Conservation (phyloP, 306 rosid species). For the Cicer bijugum region DNA sequence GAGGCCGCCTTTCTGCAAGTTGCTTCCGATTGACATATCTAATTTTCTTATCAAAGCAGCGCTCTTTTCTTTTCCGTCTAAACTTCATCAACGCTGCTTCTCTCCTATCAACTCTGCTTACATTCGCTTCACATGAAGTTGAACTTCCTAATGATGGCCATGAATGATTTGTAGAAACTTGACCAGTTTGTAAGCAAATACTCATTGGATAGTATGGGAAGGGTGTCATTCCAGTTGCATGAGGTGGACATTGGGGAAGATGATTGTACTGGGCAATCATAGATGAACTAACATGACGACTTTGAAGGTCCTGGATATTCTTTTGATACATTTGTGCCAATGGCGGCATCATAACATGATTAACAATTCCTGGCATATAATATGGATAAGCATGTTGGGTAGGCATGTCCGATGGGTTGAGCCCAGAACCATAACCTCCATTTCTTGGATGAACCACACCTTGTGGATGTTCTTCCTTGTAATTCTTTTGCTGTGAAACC, state of each 20-base stretch:
- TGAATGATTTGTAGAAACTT: constrained; percentile 63
- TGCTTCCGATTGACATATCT: constrained; percentile 82
- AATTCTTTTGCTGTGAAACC: constrained; percentile 56
- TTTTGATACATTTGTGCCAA: constrained; percentile 75
- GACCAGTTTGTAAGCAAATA: constrained; percentile 76
- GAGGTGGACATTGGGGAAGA: constrained; percentile 73
- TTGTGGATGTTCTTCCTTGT: constrained; percentile 54
- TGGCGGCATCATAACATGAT: constrained; percentile 76
- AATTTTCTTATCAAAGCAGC: constrained; percentile 95
- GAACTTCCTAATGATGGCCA: constrained; percentile 79
- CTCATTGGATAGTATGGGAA: constrained; percentile 36
- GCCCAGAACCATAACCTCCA: constrained; percentile 53
- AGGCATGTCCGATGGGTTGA: constrained; percentile 56
- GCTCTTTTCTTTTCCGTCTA: constrained; percentile 94
- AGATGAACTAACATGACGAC: constrained; percentile 63
- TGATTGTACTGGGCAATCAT: constrained; percentile 77
- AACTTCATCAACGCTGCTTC: constrained; percentile 96
- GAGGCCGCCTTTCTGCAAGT: constrained; percentile 95
- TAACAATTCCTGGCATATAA: constrained; percentile 67
- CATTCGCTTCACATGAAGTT: constrained; percentile 60
- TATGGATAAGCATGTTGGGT: constrained; percentile 75
- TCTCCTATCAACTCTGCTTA: constrained; percentile 83
- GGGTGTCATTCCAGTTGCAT: constrained; percentile 71
- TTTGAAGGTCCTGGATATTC: constrained; percentile 72
- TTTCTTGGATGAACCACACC: constrained; percentile 56